These are phyloP conservation scores for Xylaria sp. DNA, from an alignment of 2,329 filamentous ascomycete genomes.

Conservation along the genomic window DNA sequence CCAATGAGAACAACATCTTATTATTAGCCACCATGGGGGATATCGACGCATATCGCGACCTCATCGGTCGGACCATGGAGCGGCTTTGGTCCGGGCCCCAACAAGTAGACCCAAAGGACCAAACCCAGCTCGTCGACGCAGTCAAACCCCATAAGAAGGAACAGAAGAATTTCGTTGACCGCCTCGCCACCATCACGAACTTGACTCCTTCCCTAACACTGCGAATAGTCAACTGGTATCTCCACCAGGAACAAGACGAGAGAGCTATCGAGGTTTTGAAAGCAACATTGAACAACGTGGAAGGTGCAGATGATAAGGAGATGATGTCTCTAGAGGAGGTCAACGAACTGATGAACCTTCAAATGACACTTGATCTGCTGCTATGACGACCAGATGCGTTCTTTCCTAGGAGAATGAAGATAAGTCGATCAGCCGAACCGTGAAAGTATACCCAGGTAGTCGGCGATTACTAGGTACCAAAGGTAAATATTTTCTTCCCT, in stretches of 20 bases:
- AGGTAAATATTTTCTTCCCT: too few species aligned
- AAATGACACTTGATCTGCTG: neutral
- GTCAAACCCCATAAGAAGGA: neutral
- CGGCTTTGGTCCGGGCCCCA: neutral
- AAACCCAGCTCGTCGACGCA: neutral
- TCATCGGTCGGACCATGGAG: neutral
- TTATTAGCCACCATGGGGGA: too few species aligned
- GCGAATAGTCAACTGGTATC: neutral
- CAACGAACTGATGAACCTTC: slow-evolving; percentile 1
- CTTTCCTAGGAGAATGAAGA: too few species aligned
- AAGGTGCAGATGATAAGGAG: neutral
- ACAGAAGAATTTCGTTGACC: neutral
- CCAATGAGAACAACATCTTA: too few species aligned
- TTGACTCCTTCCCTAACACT: neutral
- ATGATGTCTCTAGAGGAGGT: neutral
- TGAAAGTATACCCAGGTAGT: too few species aligned
- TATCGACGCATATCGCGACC: too few species aligned
- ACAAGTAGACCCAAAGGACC: neutral
- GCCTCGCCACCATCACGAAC: neutral
- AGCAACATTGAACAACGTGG: neutral
- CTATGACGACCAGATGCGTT: too few species aligned
- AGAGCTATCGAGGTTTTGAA: neutral
- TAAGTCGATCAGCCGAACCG: too few species aligned
- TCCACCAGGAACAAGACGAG: neutral
- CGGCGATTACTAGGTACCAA: too few species aligned